A percentile compares a stretch with the other conserved stretches of the same genome.
Evolutionary conservation across 2,329 filamentous ascomycete species (phyloP).

Genomic region (Passalora sequoiae): DNA sequence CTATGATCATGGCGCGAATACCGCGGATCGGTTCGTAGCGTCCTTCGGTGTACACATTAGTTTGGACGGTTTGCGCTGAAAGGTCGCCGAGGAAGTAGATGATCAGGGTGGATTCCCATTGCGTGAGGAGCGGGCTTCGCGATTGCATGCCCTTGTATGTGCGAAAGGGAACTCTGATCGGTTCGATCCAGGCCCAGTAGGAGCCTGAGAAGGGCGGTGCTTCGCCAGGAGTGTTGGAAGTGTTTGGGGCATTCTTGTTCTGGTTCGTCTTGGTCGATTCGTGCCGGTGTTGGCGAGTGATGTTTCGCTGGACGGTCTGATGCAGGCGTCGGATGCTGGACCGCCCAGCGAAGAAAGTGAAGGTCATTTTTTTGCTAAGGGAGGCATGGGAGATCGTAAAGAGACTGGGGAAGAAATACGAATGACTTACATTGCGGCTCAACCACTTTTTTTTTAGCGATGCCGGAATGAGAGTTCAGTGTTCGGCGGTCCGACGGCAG

Average conservation of each 20-base stretch:
- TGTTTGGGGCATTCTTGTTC: constrained; percentile 5
- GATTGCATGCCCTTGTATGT: constrained; percentile 67
- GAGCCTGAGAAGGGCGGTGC: constrained; percentile 39
- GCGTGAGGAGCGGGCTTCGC: constrained; percentile 69
- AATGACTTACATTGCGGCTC: constrained; percentile 1
- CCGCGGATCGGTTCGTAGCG: constrained; percentile 67
- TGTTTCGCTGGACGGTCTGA: constrained; percentile 31
- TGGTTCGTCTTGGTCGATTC: constrained; percentile 20
- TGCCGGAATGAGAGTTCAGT: constrained; percentile 2
- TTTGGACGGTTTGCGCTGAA: constrained; percentile 63
- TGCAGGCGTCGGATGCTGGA: constrained; percentile 30
- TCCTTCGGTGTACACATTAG: constrained; percentile 21
- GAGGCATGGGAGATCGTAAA: constrained; percentile 1
- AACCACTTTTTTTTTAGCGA: background rate
- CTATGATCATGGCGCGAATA: constrained; percentile 66
- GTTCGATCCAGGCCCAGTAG: constrained; percentile 45
- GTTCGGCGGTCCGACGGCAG: background rate
- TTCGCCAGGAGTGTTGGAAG: constrained; percentile 10
- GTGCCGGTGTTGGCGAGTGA: constrained; percentile 26
- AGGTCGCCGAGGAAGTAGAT: constrained; percentile 77
- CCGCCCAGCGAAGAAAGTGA: constrained; percentile 26
- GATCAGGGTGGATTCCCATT: constrained; percentile 67
- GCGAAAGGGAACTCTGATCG: constrained; percentile 43
- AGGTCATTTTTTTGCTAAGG: constrained; percentile 22
- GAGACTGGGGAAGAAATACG: background rate